phyloP scores from a whole-genome alignment of 1,284 basidiomycete species.

The Ustilago vetiveriae region DNA sequence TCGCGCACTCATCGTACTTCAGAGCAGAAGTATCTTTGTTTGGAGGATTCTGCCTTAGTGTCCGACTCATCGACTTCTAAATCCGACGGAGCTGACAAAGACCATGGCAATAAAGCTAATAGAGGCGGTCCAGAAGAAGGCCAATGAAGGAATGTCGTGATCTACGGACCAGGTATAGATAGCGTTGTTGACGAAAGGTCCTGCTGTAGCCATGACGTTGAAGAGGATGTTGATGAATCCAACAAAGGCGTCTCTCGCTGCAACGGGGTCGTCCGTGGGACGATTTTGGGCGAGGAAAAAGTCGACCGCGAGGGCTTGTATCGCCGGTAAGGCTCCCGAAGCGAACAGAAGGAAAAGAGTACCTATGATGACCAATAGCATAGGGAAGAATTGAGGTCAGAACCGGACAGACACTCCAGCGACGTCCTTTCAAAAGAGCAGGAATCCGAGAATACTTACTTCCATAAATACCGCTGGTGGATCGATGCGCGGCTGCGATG shows the following conservation, averaged over 20 bases:
- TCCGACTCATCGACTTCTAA: not conserved
- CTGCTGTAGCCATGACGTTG: constrained; percentile 3
- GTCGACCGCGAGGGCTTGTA: constrained; percentile 37
- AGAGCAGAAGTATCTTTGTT: not conserved
- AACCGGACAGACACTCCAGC: no score
- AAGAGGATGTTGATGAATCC: constrained; percentile 25
- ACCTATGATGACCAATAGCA: not conserved
- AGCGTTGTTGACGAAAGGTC: constrained; percentile 33
- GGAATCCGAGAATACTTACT: constrained; percentile 12
- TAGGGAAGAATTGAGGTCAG: not conserved
- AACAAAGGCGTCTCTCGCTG: constrained; percentile 37
- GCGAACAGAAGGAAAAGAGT: constrained; percentile 15
- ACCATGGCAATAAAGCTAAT: constrained; percentile 10
- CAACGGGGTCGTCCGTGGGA: constrained; percentile 20
- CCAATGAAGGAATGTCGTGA: constrained; percentile 8
- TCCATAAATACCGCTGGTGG: constrained; percentile 18
- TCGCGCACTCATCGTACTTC: no score
- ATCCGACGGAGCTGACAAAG: constrained; percentile 11
- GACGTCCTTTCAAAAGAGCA: no score
- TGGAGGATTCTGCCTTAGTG: no score
- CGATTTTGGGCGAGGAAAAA: constrained; percentile 36
- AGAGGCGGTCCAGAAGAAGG: constrained; percentile 28
- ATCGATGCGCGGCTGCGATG: constrained; percentile 20
- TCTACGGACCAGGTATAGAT: constrained; percentile 37
- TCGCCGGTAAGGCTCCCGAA: constrained; percentile 16